phyloP scores from a whole-genome alignment of 2,329 filamentous ascomycete genomes.

The Monilinia aucupariae region DNA sequence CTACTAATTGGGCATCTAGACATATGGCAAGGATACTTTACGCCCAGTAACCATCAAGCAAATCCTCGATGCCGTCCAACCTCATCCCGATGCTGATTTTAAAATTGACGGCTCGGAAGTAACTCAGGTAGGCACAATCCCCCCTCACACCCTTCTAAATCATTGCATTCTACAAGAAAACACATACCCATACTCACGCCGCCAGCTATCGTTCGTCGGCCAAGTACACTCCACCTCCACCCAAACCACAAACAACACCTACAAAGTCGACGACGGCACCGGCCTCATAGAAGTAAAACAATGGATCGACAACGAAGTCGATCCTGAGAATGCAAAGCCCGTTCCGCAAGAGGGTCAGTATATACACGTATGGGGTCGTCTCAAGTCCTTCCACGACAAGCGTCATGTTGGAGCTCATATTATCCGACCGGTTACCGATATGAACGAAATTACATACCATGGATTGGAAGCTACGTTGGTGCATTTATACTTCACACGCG shows the following conservation, averaged over 20 bases:
- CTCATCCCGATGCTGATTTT: constrained; percentile 70
- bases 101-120: constrained; percentile 72
- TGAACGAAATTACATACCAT: constrained; percentile 92
- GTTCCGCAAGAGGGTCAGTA: constrained; percentile 66
- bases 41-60: constrained; percentile 96
- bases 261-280: constrained; percentile 92
- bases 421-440: constrained; percentile 73
- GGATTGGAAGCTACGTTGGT: constrained; percentile 84
- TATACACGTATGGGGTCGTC: constrained; percentile 76
- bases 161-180: not conserved
- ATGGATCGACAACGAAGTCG: constrained; percentile 55
- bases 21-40: constrained; percentile 74
- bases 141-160: not conserved
- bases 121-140: constrained; percentile 44
- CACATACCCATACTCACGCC: constrained; percentile 12
- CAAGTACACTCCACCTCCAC: constrained; percentile 81
- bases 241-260: constrained; percentile 88
- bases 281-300: constrained; percentile 86
- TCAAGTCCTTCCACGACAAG: constrained; percentile 81
- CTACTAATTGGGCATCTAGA: constrained; percentile 16
- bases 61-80: constrained; percentile 73
- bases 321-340: constrained; percentile 42
- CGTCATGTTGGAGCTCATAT: constrained; percentile 74
- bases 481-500: constrained; percentile 76
- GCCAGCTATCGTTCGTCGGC: constrained; percentile 75